Evolutionary conservation across 2,329 filamentous ascomycete genomes (phyloP).

Genomic region (Sarocladiaceae sp.): DNA sequence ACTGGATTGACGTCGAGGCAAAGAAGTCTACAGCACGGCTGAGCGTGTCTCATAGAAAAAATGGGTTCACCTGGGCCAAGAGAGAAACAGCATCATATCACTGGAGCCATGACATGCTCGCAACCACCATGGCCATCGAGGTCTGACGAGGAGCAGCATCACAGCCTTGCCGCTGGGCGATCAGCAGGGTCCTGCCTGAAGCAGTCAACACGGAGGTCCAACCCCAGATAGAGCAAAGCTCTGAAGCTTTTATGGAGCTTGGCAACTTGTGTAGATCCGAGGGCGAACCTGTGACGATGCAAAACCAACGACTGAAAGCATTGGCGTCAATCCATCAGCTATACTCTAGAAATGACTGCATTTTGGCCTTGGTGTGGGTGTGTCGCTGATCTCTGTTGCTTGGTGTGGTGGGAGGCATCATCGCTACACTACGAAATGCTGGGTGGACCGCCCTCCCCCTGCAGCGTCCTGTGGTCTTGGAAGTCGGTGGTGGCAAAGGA

Average conservation of each 20-base stretch:
- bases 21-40: neutral
- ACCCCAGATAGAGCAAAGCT: neutral
- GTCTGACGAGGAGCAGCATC: neutral
- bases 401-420: conserved; percentile 4
- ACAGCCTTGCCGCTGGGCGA: too few species aligned
- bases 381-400: neutral
- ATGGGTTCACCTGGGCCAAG: too few species aligned
- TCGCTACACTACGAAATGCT: too few species aligned
- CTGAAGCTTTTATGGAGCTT: neutral
- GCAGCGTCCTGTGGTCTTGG: too few species aligned
- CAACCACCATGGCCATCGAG: neutral
- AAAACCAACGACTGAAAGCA: too few species aligned
- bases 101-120: conserved; percentile 2
- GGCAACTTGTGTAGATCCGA: too few species aligned
- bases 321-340: too few species aligned
- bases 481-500: conserved; percentile 7
- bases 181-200: conserved; percentile 9
- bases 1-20: too few species aligned
- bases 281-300: neutral
- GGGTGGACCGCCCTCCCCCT: too few species aligned
- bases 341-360: too few species aligned
- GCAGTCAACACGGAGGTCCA: neutral
- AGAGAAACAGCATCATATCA: conserved; percentile 2
- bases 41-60: neutral
- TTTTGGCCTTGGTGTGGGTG: neutral